Base-by-base conservation (phyloP, 306 rosid species). In the Quercus bicolor region DNA sequence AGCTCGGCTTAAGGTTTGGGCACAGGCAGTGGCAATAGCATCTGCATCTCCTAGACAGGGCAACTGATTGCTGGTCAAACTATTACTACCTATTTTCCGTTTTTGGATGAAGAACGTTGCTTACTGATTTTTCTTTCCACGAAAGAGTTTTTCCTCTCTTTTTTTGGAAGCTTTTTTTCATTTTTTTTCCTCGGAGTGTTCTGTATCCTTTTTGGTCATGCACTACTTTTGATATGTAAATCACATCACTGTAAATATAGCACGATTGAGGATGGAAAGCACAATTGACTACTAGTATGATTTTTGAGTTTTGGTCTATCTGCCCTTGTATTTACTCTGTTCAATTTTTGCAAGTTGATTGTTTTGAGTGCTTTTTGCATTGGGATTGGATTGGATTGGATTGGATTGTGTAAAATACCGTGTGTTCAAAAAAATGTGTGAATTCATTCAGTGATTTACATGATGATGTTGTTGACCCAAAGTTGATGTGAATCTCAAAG, bases 1-100 rank as follows among this genome's bases (percentile, higher is more conserved):
- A 91, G 97, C 98, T 53, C 82, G 98, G 24, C 97, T 94, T 72
- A 91, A 88, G 84, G 92, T 86, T 68, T 94, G 97, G 98, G 98
- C 98, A 5, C 98, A 91, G 64, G 98, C 91, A 0, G 98, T 94
- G 37, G 98, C 96, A n/a, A 74, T 91, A 20, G 98, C 86, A 19
- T 91, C 98, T 59, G 52, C 96, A 10, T 78, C 94, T 37, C 84
- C 53, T 48, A 48, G 82, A 85, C 87, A 81, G 14, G 37, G 77
- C 83, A 52, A 72, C 57, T 87, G 82, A 85, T 40, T 13, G 72
- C 52, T 37, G n/a, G 59, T 76, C 81, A 73, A 71, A 51, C 23
- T 2, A 26, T 23, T 52, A 48, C n/a, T 6, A 12, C 69, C 11
- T 64, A 9, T 5, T 18, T 28, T 60, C 11, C 11, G 11, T 14